A percentile compares a stretch with the other conserved stretches of the same genome.
Conservation (phyloP, 345 rosid species). For the Linum usitatissimum region DNA sequence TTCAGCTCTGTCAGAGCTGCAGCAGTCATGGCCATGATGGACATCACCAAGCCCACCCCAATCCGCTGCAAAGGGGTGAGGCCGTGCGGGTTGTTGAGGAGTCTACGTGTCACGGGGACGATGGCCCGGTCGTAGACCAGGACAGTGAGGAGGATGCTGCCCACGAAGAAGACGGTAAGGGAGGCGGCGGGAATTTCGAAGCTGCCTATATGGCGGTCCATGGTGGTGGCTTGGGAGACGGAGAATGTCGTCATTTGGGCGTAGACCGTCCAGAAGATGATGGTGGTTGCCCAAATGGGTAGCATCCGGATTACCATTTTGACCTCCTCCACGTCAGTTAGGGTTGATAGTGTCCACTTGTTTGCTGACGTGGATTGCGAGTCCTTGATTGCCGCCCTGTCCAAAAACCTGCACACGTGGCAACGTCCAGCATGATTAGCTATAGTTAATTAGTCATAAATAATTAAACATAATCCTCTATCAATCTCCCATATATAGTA, state of each 20-base stretch:
- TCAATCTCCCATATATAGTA: no score
- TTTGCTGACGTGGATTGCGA: slow-evolving; percentile 23
- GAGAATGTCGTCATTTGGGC: slow-evolving; percentile 94
- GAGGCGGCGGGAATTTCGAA: slow-evolving; percentile 76
- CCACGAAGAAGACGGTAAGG: slow-evolving; percentile 66
- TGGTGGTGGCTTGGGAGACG: slow-evolving; percentile 78
- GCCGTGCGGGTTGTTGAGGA: slow-evolving; percentile 58
- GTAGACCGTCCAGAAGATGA: slow-evolving; percentile 90
- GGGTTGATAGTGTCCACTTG: slow-evolving; percentile 73
- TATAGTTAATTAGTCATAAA: no score
- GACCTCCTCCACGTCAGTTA: slow-evolving; percentile 91
- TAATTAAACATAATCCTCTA: no score
- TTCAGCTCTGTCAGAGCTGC: slow-evolving; percentile 65
- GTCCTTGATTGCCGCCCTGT: slow-evolving; percentile 66
- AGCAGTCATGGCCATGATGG: slow-evolving; percentile 48
- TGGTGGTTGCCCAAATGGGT: slow-evolving; percentile 85
- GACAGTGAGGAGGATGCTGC: slow-evolving; percentile 72
- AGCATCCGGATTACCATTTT: slow-evolving; percentile 76
- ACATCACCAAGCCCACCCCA: slow-evolving; percentile 53
- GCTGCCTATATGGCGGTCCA: slow-evolving; percentile 83
- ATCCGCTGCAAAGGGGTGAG: slow-evolving; percentile 76
- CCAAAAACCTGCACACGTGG: slow-evolving; percentile 54
- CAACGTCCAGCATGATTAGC: no score
- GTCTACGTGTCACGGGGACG: slow-evolving; percentile 40
- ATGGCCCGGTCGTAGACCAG: slow-evolving; percentile 65